These are phyloP conservation scores for Venturiaceae sp. DNA, from an alignment of 2,329 filamentous ascomycete species.

Conservation along the genomic window DNA sequence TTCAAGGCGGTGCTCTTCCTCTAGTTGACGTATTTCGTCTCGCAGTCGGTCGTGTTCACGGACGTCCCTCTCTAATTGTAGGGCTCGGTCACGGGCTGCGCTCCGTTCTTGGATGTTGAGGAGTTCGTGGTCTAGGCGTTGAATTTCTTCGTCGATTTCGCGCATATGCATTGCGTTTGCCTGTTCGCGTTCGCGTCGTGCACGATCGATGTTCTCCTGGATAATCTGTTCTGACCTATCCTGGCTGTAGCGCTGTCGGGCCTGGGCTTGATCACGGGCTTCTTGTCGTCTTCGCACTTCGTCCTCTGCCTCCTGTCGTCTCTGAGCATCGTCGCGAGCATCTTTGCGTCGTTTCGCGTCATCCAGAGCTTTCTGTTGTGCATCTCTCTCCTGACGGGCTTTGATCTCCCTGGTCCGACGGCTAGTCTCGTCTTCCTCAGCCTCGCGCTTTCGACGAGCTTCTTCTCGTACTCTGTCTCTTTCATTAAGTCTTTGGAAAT, in stretches of 20 bases:
- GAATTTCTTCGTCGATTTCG: background rate
- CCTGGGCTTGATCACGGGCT: background rate
- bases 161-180: background rate
- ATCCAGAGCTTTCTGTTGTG: background rate
- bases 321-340: background rate
- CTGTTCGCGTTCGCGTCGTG: background rate
- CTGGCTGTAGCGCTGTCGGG: background rate
- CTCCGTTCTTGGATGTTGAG: background rate
- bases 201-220: background rate
- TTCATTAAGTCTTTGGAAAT: background rate
- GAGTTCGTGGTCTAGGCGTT: constrained; percentile 1
- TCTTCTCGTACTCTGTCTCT: background rate
- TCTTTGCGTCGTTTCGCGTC: background rate
- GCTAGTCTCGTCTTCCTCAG: background rate
- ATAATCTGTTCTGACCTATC: background rate
- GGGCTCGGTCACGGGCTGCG: constrained; percentile 1
- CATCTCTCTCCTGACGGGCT: background rate
- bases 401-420: background rate
- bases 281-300: constrained; percentile 1
- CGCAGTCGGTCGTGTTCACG: background rate
- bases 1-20: background rate
- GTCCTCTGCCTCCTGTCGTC: background rate
- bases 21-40: constrained; percentile 5
- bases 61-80: background rate
- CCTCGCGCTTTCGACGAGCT: background rate